phyloP scores from a whole-genome alignment of 176 grass and related monocot species.

The Oryza australiensis region DNA sequence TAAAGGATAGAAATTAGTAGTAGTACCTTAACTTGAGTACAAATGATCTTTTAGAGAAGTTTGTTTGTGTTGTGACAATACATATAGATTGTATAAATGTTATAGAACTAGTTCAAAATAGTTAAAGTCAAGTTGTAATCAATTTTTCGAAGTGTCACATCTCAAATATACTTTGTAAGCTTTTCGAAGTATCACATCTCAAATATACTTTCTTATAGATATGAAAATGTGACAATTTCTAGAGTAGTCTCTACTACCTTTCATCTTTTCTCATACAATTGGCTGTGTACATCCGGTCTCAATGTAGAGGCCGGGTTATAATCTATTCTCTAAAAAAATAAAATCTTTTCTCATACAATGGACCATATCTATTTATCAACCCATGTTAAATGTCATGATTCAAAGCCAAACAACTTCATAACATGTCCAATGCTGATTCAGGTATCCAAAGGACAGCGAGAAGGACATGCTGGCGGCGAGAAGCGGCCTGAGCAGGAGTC shows the following conservation, averaged over 20 bases:
- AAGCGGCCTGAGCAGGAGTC: slow-evolving; percentile 85
- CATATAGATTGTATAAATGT: background rate
- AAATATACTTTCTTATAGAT: background rate
- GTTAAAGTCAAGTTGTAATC: too few species aligned
- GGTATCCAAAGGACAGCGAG: slow-evolving; percentile 91
- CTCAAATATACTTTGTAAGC: too few species aligned
- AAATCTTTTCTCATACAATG: background rate
- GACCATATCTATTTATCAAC: background rate
- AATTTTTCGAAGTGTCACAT: too few species aligned
- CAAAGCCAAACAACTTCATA: background rate
- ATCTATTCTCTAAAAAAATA: too few species aligned
- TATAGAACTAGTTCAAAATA: too few species aligned
- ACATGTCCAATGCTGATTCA: slow-evolving; percentile 32
- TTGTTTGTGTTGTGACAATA: background rate
- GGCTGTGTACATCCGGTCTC: too few species aligned
- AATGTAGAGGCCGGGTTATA: too few species aligned
- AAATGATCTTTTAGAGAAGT: background rate
- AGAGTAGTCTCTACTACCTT: background rate
- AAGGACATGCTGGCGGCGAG: slow-evolving; percentile 84
- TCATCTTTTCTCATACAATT: background rate
- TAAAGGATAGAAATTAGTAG: background rate
- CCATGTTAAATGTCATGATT: too few species aligned
- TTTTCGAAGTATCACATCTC: background rate
- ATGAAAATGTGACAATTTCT: background rate
- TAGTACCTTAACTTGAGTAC: background rate